Base-by-base conservation (phyloP, 208 protist genomes). In the Lotmaria passim region DNA sequence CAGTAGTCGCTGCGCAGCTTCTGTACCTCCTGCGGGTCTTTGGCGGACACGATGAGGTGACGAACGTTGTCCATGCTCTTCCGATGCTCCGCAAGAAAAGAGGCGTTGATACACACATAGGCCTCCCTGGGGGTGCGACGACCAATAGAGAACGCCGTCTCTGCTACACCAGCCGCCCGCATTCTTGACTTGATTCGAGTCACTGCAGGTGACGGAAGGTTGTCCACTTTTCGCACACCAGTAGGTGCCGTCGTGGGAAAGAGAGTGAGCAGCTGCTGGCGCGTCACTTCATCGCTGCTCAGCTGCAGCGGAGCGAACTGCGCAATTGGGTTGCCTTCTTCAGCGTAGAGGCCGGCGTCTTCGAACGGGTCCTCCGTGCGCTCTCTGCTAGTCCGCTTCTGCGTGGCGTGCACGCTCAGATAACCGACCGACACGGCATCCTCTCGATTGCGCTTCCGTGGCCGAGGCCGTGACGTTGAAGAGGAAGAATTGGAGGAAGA, bases 261-360 rank as follows among this genome's bases (percentile, higher is more conserved):
- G 11, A 76, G 10, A 24, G 6, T 19, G 24, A 56, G 43, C 23
- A 76, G 39, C 28, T 76, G 52, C 38, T 65, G 43, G 15, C 46
- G 51, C 17, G 2, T 46, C 19, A 21, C 43, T 15, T 67, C 70
- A 26, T 70, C 70, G 10, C 2, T 1, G 46, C 63, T 76, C 5
- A 44, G 34, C 24, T 48, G 17, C 23, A 69, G 3, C 11, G 55
- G 26, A 7, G 62, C 62, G 7, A 38, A 58, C 39, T 65, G 62
- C 5, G 65, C 62, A 28, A 28, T 28, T 0, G 47, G 62, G 12
- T 76, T 70, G 23, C 33, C 41, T 0, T n/a, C 23, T 15, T n/a
- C 43, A 12, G 57, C 39, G 56, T 60, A 76, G 23, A 76, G 56
- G 2, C 62, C 44, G 0, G 70, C 70, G 24, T 69, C 44, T 3